Base-by-base conservation (phyloP, 1,284 basidiomycete species). In the Gomphus bonarii region DNA sequence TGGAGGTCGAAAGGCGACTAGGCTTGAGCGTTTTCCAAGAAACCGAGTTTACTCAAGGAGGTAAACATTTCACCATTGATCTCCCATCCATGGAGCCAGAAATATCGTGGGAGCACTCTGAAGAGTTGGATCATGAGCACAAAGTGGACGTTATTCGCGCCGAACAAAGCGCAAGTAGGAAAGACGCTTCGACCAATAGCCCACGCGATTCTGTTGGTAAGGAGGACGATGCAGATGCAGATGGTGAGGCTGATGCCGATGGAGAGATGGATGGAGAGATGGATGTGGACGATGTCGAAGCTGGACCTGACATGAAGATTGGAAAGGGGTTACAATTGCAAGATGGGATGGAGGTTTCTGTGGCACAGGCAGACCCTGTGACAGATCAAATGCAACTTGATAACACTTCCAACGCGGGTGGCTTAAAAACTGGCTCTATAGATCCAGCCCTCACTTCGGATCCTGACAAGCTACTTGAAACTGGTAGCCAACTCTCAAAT, bases 361-460 rank as follows among this genome's bases (percentile, higher is more conserved):
- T 28, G 30, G 33, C 46, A 36, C 30, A 18, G 28, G 22, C n/a
- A 51, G 48, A 10, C 31, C 8, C 18, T 11, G 18, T 33, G n/a
- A 31, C 35, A 42, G 48, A 25, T 28, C 33, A 50, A 18, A n/a
- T 9, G n/a, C 28, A 16, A 12, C 42, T 36, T 10, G 18, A 33
- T 36, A 44, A 48, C 33, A 25, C 14, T 16, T 5, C 18, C 14
- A 33, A 18, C 1, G 16, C 31, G 16, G 14, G 14, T 31, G 58
- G 43, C 20, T 53, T 73, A 57, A 71, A 70, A 63, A 64, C 69
- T 20, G 69, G 68, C 36, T 80, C 79, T 1, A 69, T 60, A 46
- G 74, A 85, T 65, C 82, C 83, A 16, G 62, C 78, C 11, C 70
- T 85, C 18, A 73, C 70, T 31, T 71, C 71, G 6, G 71, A 71